phyloP scores from a whole-genome alignment of 1,139 yeast species.

The Candida neerlandica region DNA sequence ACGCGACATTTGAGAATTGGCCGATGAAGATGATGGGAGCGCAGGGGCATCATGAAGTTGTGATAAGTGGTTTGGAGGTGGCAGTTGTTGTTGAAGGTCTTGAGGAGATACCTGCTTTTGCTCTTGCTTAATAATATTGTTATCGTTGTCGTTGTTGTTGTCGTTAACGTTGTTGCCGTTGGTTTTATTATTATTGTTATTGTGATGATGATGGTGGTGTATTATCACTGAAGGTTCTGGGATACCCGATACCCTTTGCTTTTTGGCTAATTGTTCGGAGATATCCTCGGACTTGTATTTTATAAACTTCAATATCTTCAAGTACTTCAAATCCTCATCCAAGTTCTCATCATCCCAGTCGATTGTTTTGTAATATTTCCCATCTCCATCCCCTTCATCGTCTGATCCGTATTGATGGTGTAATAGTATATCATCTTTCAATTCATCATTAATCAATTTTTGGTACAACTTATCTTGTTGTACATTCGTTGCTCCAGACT shows the following conservation, averaged over 20 bases:
- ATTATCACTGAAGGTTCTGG: constrained; percentile 9
- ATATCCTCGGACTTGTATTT: constrained; percentile 37
- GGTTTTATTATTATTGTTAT: constrained; percentile 4
- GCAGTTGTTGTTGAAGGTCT: background rate
- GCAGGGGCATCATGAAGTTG: background rate
- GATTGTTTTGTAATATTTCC: constrained; percentile 27
- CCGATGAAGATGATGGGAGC: background rate
- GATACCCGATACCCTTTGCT: constrained; percentile 5
- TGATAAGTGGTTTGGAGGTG: background rate
- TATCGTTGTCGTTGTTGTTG: background rate
- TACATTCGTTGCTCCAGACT: constrained; percentile 21
- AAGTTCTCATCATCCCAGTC: constrained; percentile 56
- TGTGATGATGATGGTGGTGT: constrained; percentile 12
- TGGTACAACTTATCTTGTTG: constrained; percentile 43
- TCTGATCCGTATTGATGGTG: constrained; percentile 34
- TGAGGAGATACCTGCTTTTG: background rate
- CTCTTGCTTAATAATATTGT: too few relatives aligned
- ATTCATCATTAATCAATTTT: constrained; percentile 44
- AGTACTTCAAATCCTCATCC: constrained; percentile 52
- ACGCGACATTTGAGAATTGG: background rate
- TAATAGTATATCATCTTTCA: constrained; percentile 40
- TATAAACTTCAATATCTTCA: constrained; percentile 46
- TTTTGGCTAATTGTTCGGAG: constrained; percentile 10
- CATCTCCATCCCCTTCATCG: constrained; percentile 34
- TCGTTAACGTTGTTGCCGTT: background rate